Conservation (phyloP, 257 asterid species). For the Solanum sitiens region DNA sequence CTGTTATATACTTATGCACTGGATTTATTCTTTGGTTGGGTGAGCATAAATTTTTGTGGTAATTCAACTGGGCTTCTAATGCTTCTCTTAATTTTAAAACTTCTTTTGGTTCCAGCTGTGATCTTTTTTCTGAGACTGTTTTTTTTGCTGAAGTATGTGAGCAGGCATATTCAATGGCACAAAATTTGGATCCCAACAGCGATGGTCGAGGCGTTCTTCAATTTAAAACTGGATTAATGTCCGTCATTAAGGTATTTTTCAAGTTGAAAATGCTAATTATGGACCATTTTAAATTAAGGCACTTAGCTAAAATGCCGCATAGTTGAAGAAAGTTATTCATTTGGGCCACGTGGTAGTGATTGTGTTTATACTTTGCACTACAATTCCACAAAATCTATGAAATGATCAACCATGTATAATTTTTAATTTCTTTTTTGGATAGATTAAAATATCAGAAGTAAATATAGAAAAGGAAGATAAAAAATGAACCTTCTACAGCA, state of each 20-base stretch:
- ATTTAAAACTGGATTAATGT: constrained; percentile 96
- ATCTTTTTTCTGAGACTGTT: neutral
- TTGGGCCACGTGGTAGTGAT: neutral
- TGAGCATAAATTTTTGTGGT: neutral
- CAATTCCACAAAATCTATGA: neutral
- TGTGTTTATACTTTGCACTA: neutral
- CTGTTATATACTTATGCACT: neutral
- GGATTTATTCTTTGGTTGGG: neutral
- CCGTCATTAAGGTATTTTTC: constrained; percentile 79
- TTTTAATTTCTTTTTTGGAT: neutral
- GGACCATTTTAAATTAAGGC: neutral
- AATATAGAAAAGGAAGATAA: neutral
- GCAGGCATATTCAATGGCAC: constrained; percentile 98
- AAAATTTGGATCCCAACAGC: constrained; percentile 86
- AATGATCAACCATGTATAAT: neutral
- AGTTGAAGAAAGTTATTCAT: neutral
- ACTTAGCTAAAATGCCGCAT: neutral
- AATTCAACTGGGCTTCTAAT: neutral
- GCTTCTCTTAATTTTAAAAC: neutral
- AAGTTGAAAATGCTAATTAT: neutral
- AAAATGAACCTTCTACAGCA: neutral
- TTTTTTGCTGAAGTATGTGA: constrained; percentile 61
- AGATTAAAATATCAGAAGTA: neutral
- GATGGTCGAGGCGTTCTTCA: constrained; percentile 98
- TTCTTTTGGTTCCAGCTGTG: neutral